Percentiles rank a stretch among this genome's conserved stretches.
Conservation (phyloP, 768 basidiomycete genomes). For the Suillus subaureus region DNA sequence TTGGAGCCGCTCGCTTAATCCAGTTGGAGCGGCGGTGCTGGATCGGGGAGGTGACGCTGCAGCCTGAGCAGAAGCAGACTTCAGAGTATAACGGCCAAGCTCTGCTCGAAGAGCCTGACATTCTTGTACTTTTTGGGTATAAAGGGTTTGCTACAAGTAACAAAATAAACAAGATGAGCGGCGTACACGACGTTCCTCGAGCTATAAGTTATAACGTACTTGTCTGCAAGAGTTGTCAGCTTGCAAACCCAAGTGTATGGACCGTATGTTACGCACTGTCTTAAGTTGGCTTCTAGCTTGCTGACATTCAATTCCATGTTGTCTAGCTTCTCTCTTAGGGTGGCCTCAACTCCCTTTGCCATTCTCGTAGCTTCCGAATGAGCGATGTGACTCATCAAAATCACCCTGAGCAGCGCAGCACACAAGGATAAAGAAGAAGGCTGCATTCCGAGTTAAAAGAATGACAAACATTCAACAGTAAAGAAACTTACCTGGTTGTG, state of each 20-base stretch:
- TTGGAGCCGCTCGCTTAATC: constrained; percentile 29
- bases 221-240: constrained; percentile 46
- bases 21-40: constrained; percentile 26
- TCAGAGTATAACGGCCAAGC: constrained; percentile 51
- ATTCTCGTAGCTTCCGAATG: constrained; percentile 75
- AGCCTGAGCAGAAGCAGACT: constrained; percentile 24
- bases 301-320: constrained; percentile 58
- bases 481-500: constrained; percentile 58
- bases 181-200: constrained; percentile 11
- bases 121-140: constrained; percentile 71
- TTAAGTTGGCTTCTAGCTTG: constrained; percentile 69
- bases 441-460: constrained; percentile 36
- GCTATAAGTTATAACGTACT: constrained; percentile 44
- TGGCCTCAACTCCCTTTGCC: constrained; percentile 62
- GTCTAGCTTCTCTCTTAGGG: constrained; percentile 65
- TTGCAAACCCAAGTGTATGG: constrained; percentile 14
- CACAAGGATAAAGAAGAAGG: constrained; percentile 70
- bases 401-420: constrained; percentile 77
- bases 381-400: constrained; percentile 79
- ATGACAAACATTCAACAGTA: constrained; percentile 1
- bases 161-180: constrained; percentile 20
- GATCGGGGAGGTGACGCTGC: constrained; percentile 27
- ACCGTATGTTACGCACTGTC: constrained; percentile 53
- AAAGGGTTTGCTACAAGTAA: constrained; percentile 52
- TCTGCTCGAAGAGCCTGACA: constrained; percentile 68